Evolutionary conservation across 1,284 basidiomycete genomes (phyloP).

Genomic region (Apiotrichum montevideense): DNA sequence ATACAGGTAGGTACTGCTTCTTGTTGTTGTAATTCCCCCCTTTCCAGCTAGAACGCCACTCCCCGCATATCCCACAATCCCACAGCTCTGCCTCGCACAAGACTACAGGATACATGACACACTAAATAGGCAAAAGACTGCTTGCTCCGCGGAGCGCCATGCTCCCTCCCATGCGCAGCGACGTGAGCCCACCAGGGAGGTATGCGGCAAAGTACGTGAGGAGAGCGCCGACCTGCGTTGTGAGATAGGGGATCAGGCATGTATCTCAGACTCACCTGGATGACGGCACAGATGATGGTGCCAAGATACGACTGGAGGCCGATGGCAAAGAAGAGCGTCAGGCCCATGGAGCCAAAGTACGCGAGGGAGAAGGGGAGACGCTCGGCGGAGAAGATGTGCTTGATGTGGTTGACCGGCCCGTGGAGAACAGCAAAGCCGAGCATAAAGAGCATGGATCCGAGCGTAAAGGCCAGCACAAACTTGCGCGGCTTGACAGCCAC

Average conservation of each 20-base stretch:
- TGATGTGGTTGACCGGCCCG: conserved; percentile 55
- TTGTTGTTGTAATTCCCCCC: too few relatives aligned
- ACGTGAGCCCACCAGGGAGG: conserved; percentile 70
- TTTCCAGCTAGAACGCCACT: too few relatives aligned
- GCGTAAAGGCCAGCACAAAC: conserved; percentile 80
- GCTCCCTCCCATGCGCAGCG: conserved; percentile 72
- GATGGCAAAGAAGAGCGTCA: conserved; percentile 84
- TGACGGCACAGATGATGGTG: conserved; percentile 68
- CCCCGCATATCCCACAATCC: too few relatives aligned
- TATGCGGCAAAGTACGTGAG: conserved; percentile 82
- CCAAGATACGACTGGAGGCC: conserved; percentile 74
- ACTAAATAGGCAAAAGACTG: conserved; percentile 65
- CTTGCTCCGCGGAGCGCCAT: conserved; percentile 74
- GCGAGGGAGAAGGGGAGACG: conserved; percentile 79
- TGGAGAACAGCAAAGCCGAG: conserved; percentile 54
- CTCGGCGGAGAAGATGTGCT: conserved; percentile 77
- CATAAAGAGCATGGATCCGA: conserved; percentile 36
- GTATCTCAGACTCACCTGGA: conserved; percentile 54
- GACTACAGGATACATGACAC: too few relatives aligned
- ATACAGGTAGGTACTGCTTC: too few relatives aligned
- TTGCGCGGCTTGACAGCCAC: conserved; percentile 76
- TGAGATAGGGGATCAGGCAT: too few relatives aligned
- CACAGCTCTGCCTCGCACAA: too few relatives aligned
- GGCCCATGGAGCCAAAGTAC: conserved; percentile 71
- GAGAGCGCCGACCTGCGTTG: conserved; percentile 62